A percentile compares a stretch with the other conserved stretches of the same genome.
Conservation (phyloP, 2,329 filamentous ascomycete genomes). For the Cladosporium colombiae region DNA sequence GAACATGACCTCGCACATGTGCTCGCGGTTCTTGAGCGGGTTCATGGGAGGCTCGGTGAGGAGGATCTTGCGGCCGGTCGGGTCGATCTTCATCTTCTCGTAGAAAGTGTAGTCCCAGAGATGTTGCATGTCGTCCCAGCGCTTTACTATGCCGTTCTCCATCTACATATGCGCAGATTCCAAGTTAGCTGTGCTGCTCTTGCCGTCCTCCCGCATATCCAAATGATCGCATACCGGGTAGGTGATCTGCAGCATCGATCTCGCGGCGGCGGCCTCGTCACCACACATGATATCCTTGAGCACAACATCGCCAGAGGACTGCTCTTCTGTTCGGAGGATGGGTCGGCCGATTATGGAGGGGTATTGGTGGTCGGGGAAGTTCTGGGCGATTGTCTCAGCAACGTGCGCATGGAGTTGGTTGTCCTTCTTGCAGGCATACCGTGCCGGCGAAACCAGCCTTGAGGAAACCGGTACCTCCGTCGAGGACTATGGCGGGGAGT, state of each 20-base stretch:
- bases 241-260: slow-evolving; percentile 96
- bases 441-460: slow-evolving; percentile 98
- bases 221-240: slow-evolving; percentile 67
- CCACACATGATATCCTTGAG: slow-evolving; percentile 99
- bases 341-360: slow-evolving; percentile 97
- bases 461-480: slow-evolving; percentile 98
- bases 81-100: slow-evolving; percentile 94
- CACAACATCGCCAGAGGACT: slow-evolving; percentile 65
- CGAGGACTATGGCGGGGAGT: slow-evolving; percentile 70
- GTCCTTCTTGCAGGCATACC: slow-evolving; percentile 48
- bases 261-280: slow-evolving; percentile 92
- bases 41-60: slow-evolving; percentile 98
- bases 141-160: slow-evolving; percentile 99
- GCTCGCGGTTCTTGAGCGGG: slow-evolving; percentile 91
- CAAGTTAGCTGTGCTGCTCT: slow-evolving; percentile 21
- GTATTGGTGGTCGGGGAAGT: slow-evolving; percentile 98
- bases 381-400: slow-evolving; percentile 53
- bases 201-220: slow-evolving; percentile 1
- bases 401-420: neutral
- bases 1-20: slow-evolving; percentile 99
- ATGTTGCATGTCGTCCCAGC: slow-evolving; percentile 99
- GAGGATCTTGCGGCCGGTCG: slow-evolving; percentile 91
- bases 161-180: slow-evolving; percentile 57
- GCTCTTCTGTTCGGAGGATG: slow-evolving; percentile 94
- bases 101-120: slow-evolving; percentile 99